Evolutionary conservation across 1,284 basidiomycete genomes (phyloP).

Genomic region (Rhodotorula glutinis): DNA sequence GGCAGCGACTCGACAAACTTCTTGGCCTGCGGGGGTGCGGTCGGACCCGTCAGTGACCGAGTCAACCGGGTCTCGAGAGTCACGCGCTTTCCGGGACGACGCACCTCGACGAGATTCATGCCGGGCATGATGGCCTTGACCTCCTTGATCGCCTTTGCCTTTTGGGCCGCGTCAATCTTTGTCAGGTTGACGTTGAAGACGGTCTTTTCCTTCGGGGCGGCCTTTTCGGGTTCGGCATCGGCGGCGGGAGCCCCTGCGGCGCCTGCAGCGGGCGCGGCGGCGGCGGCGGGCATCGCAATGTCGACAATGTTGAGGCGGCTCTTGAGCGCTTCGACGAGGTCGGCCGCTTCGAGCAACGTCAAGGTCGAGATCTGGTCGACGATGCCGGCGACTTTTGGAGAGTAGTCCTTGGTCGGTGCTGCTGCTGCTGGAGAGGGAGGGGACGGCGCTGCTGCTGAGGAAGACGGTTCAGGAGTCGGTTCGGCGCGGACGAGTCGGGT

Average conservation of each 20-base stretch:
- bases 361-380: constrained; percentile 91
- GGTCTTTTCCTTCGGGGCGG: constrained; percentile 90
- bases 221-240: constrained; percentile 52
- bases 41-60: too few species aligned
- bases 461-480: constrained; percentile 7
- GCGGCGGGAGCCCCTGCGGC: constrained; percentile 56
- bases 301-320: constrained; percentile 95
- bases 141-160: constrained; percentile 97
- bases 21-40: constrained; percentile 89
- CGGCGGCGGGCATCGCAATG: constrained; percentile 84
- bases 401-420: constrained; percentile 4
- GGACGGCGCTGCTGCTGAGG: constrained; percentile 4
- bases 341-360: constrained; percentile 93
- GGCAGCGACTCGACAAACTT: constrained; percentile 98
- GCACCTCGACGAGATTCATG: constrained; percentile 89
- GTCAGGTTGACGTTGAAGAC: constrained; percentile 93
- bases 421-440: constrained; percentile 20
- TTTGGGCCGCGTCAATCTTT: constrained; percentile 81
- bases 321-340: constrained; percentile 90
- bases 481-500: constrained; percentile 8
- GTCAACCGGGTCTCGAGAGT: too few species aligned
- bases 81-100: too few species aligned
- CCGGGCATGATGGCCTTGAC: constrained; percentile 93
- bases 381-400: constrained; percentile 71
- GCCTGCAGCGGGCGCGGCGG: constrained; percentile 57